phyloP scores from a whole-genome alignment of 257 asterid species.

The Fraxinus americana region DNA sequence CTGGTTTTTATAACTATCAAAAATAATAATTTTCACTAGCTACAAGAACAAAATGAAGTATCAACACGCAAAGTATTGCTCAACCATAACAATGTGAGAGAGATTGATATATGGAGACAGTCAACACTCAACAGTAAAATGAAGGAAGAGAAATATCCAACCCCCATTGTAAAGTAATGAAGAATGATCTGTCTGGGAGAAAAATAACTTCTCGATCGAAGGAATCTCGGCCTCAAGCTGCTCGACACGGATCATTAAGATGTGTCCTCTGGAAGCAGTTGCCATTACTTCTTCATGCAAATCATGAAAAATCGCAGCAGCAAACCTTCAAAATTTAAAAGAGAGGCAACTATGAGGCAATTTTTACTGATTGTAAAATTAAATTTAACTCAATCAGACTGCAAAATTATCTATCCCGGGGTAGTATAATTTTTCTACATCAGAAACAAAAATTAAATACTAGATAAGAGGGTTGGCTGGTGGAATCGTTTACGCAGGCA shows the following conservation, averaged over 20 bases:
- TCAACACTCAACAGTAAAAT: background rate
- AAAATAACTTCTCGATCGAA: slow-evolving; percentile 75
- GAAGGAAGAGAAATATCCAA: slow-evolving; percentile 36
- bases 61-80: background rate
- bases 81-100: background rate
- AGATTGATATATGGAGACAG: slow-evolving; percentile 6
- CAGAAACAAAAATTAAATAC: too few relatives aligned
- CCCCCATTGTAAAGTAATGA: slow-evolving; percentile 72
- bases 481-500: too few relatives aligned
- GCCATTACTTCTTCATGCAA: slow-evolving; percentile 86
- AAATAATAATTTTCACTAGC: background rate
- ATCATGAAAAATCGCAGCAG: slow-evolving; percentile 87
- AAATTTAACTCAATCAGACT: background rate
- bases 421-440: too few relatives aligned
- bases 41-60: background rate
- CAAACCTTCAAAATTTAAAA: slow-evolving; percentile 74
- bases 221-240: slow-evolving; percentile 89
- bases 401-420: too few relatives aligned
- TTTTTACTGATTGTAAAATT: background rate
- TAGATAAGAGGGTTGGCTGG: too few relatives aligned
- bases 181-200: slow-evolving; percentile 81
- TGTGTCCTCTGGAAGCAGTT: slow-evolving; percentile 90
- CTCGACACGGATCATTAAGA: slow-evolving; percentile 71
- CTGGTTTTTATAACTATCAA: background rate
- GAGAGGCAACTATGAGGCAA: background rate